Conservation (phyloP, 352 stramenopile genomes). For the Phytophthora pini region DNA sequence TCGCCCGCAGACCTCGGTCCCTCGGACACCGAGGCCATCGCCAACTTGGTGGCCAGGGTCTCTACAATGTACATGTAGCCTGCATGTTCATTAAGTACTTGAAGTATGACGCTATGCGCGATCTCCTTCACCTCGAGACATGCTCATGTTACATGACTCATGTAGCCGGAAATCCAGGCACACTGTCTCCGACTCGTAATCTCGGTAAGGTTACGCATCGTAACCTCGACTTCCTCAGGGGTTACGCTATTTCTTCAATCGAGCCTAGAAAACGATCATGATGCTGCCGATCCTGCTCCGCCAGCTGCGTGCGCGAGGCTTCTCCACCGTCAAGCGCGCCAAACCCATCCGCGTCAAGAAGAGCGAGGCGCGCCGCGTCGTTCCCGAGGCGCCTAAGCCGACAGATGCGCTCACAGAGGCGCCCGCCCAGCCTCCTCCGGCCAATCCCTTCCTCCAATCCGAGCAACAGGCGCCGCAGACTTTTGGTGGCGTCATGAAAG, state of each 20-base stretch:
- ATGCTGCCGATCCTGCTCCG: slow-evolving; percentile 18
- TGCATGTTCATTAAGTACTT: too few relatives aligned
- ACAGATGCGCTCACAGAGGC: slow-evolving; percentile 51
- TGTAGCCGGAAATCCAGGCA: slow-evolving; percentile 7
- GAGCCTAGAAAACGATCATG: neutral
- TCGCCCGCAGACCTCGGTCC: neutral
- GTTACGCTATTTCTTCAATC: neutral
- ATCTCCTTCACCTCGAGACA: too few relatives aligned
- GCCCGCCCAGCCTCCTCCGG: slow-evolving; percentile 24
- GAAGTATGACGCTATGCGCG: too few relatives aligned
- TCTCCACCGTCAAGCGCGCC: slow-evolving; percentile 56
- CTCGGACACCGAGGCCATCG: neutral
- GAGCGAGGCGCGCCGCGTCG: slow-evolving; percentile 59
- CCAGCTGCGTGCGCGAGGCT: slow-evolving; percentile 30
- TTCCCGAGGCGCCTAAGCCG: slow-evolving; percentile 56
- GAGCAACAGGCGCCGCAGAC: slow-evolving; percentile 60
- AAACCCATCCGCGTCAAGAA: slow-evolving; percentile 79
- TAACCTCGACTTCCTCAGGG: neutral
- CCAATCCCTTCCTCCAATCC: slow-evolving; percentile 39
- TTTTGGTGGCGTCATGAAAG: slow-evolving; percentile 71
- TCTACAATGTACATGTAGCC: neutral
- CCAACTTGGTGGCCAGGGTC: neutral
- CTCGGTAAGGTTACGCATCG: neutral
- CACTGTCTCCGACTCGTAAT: neutral
- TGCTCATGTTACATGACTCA: neutral